These are phyloP conservation scores for Periconia digitata DNA, from an alignment of 2,329 filamentous ascomycete species.

Conservation along the genomic window DNA sequence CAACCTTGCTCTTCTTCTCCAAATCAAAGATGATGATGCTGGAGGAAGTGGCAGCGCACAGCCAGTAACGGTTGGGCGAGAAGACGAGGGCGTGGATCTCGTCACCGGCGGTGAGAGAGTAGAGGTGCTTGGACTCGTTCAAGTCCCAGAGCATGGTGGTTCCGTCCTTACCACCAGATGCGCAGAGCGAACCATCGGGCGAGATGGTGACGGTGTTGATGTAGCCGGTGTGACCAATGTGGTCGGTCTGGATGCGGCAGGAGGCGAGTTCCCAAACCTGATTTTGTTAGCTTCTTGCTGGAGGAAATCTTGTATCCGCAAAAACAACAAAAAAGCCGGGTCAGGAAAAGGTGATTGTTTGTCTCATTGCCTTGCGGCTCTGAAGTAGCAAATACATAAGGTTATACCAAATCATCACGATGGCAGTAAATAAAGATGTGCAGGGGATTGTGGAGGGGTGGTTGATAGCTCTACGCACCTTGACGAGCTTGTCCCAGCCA, in stretches of 20 bases:
- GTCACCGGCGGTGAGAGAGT: conserved; percentile 98
- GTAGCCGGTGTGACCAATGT: conserved; percentile 99
- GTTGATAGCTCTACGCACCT: conserved; percentile 87
- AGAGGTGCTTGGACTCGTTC: conserved; percentile 99
- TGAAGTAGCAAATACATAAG: conserved; percentile 99
- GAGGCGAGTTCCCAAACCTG: conserved; percentile 99
- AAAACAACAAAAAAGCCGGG: conserved; percentile 37
- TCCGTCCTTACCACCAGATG: conserved; percentile 98
- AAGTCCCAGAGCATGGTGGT: conserved; percentile 99
- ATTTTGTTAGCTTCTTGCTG: conserved; percentile 27
- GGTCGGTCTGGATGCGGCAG: conserved; percentile 99
- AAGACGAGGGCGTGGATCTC: conserved; percentile 99
- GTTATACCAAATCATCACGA: conserved; percentile 85
- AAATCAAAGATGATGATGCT: conserved; percentile 99
- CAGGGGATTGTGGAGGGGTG: not conserved
- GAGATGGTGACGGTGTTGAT: conserved; percentile 99
- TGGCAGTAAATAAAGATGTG: conserved; percentile 29
- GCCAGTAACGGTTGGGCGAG: conserved; percentile 99
- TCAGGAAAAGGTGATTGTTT: conserved; percentile 89
- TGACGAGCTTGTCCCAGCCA: conserved; percentile 99
- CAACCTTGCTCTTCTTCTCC: conserved; percentile 99
- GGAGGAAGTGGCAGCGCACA: conserved; percentile 95
- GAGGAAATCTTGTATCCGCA: conserved; percentile 1
- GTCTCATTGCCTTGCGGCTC: conserved; percentile 98
- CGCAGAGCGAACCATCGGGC: conserved; percentile 97